Conservation (phyloP, 148 eudicot species). For the Rhododendron williamsianum region DNA sequence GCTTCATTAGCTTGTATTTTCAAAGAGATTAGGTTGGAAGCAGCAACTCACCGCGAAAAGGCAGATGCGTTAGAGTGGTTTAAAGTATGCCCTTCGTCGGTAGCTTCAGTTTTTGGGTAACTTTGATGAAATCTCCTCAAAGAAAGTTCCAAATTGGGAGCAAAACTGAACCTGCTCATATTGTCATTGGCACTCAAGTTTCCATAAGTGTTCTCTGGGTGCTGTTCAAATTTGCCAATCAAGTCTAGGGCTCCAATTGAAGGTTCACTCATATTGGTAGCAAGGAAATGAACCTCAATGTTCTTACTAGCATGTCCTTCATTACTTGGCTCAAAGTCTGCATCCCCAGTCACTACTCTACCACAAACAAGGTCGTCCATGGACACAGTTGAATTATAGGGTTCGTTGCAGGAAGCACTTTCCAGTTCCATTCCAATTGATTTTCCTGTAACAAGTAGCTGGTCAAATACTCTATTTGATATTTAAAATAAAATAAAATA, state of each 20-base stretch:
- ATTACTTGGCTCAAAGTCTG: conserved; percentile 13
- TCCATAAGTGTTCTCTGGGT: conserved; percentile 6
- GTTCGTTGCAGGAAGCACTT: conserved; percentile 18
- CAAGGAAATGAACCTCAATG: conserved; percentile 1
- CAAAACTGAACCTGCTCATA: conserved; percentile 14
- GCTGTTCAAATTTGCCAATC: conserved; percentile 42
- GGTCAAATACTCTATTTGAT: neutral
- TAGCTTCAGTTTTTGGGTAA: conserved; percentile 31
- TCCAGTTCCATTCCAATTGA: neutral
- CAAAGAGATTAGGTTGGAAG: neutral
- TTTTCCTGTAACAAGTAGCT: conserved; percentile 7
- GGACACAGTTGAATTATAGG: conserved; percentile 8
- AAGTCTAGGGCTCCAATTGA: conserved; percentile 38
- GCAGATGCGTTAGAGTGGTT: conserved; percentile 79
- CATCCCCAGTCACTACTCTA: conserved; percentile 25
- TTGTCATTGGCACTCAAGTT: conserved; percentile 19
- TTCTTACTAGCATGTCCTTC: conserved; percentile 4
- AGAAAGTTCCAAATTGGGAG: conserved; percentile 30
- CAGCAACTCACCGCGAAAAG: conserved; percentile 61
- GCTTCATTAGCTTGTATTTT: neutral
- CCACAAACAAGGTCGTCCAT: conserved; percentile 24
- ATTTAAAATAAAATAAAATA: neutral
- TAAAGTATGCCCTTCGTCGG: conserved; percentile 37
- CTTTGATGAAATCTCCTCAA: conserved; percentile 52
- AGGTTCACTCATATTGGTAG: conserved; percentile 16